These are phyloP conservation scores for Microthlaspi erraticum DNA, from an alignment of 345 rosid species.

Conservation along the genomic window DNA sequence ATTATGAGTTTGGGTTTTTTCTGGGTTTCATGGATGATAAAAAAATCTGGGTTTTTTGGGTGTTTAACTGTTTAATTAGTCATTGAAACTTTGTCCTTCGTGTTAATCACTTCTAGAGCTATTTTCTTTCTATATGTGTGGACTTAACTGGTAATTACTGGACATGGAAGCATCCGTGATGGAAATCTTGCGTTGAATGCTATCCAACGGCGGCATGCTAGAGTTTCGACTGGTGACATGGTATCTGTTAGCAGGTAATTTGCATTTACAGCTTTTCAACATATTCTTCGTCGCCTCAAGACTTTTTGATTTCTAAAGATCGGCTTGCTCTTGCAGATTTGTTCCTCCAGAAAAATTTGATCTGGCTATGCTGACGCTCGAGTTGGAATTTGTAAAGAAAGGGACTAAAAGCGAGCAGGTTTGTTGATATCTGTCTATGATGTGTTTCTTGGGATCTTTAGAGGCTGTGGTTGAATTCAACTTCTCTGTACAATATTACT, in stretches of 20 bases:
- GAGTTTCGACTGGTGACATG: slow-evolving; percentile 82
- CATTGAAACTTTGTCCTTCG: neutral
- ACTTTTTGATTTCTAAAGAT: neutral
- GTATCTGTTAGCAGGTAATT: slow-evolving; percentile 71
- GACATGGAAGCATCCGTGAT: slow-evolving; percentile 65
- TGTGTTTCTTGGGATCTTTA: slow-evolving; percentile 16
- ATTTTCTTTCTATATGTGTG: slow-evolving; percentile 11
- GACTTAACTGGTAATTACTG: slow-evolving; percentile 69
- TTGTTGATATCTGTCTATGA: slow-evolving; percentile 30
- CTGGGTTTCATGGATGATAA: neutral
- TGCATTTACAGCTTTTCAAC: neutral
- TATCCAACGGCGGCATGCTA: slow-evolving; percentile 83
- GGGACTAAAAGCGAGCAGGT: slow-evolving; percentile 93
- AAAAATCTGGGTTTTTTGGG: neutral
- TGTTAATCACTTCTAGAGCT: neutral
- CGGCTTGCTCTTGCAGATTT: slow-evolving; percentile 52
- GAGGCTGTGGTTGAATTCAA: slow-evolving; percentile 9
- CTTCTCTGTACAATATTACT: slow-evolving; percentile 11
- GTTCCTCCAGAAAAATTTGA: slow-evolving; percentile 77
- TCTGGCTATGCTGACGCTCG: slow-evolving; percentile 77
- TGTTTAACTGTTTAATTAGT: neutral
- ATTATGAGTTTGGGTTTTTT: neutral
- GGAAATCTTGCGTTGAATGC: slow-evolving; percentile 81
- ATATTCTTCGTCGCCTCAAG: neutral
- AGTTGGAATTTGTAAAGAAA: slow-evolving; percentile 91